phyloP scores from a whole-genome alignment of 1,284 basidiomycete genomes.

The Irpex lacteus region DNA sequence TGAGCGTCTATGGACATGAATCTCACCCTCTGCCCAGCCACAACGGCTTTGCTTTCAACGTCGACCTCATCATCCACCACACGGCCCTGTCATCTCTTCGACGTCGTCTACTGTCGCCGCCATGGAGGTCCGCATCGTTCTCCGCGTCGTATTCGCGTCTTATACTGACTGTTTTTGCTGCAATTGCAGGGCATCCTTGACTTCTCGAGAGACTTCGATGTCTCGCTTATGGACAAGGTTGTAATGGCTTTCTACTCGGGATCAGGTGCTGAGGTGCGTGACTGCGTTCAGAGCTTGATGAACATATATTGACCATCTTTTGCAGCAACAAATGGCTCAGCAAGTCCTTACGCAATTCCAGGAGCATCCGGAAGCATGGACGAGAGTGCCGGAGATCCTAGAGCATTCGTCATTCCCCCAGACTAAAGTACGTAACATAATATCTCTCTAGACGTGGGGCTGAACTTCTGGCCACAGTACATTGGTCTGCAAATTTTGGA shows the following conservation, averaged over 20 bases:
- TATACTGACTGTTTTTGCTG: neutral
- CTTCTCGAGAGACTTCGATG: constrained; percentile 33
- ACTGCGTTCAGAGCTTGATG: neutral
- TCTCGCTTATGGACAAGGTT: constrained; percentile 33
- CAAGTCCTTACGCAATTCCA: constrained; percentile 93
- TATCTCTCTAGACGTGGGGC: neutral
- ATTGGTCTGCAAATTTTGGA: constrained; percentile 95
- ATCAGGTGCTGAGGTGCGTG: constrained; percentile 29
- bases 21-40: constrained; percentile 42
- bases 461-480: constrained; percentile 54
- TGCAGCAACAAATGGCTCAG: constrained; percentile 88
- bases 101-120: constrained; percentile 20
- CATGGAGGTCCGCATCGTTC: constrained; percentile 35
- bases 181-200: constrained; percentile 29
- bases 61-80: constrained; percentile 27
- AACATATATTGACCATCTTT: neutral
- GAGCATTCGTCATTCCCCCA: constrained; percentile 86
- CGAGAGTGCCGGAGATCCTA: constrained; percentile 92
- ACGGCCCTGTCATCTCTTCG: constrained; percentile 23
- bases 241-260: constrained; percentile 30
- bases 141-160: neutral
- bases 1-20: constrained; percentile 7
- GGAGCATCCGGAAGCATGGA: constrained; percentile 98
- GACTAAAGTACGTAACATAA: constrained; percentile 67
- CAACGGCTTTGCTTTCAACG: constrained; percentile 20